Base-by-base conservation (phyloP, 2,329 filamentous ascomycete genomes). In the Colletotrichum sp. region DNA sequence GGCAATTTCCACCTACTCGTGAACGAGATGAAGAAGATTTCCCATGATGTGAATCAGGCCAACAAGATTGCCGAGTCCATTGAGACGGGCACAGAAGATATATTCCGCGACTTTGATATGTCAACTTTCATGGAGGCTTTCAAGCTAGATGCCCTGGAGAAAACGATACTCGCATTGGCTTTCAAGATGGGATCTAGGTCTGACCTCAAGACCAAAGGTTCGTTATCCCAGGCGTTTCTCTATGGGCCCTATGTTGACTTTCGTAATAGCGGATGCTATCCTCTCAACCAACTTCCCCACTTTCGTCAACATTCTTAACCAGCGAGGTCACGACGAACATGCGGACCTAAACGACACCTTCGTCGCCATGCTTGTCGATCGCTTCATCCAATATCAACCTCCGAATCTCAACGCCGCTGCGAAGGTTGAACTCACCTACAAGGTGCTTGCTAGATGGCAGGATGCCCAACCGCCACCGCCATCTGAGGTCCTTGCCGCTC, bases 51-150 rank as follows among this genome's bases (percentile, higher is more conserved):
- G 69, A 92, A 96, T 73, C 95, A 98, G 87, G 95, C 96, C 67
- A 91, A 92, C 80, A 98, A 95, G 86, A 98, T 99, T 82, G 96
- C 96, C 77, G 96, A 99, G 84, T 95, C 96, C 24, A 94, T 99
- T 83, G 96, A 98, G 85, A 94, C 93, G 3, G 95, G 93, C 24
- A 96, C 97, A 79, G 96, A 97, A 80, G 96, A 99, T 80, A 92
- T 98, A 77, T 98, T 98, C 84, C 94, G 96, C 74, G 96, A 99
- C 83, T 98, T 99, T 81, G 96, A 99, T 83, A 90, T 99, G n/a
- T 94, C 95, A 4, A 95, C 94, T 3, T 99, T 99, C 83, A 93
- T 99, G 89, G 95, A 98, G 78, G 96, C 99, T 84, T 99, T 99
- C 88, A 96, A 96, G 83, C 90, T 98, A 70, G 96, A 98, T 86